Evolutionary conservation across 2,329 filamentous ascomycete genomes (phyloP), one percentile per base, ranked within the genome.

Genomic region (Penicillium palitans): DNA sequence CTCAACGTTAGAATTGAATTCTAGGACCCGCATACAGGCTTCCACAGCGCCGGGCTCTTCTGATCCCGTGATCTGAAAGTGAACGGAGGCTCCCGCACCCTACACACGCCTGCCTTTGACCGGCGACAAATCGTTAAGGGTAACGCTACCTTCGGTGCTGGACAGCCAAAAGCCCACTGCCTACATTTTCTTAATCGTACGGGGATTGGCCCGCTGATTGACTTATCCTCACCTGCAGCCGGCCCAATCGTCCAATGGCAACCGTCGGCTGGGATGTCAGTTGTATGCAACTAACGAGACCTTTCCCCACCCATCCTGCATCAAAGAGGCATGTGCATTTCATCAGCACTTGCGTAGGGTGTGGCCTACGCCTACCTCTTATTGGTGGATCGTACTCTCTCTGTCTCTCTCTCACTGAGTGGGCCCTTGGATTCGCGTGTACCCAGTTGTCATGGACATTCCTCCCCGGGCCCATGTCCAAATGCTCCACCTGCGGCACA

Each of bases 1-100:
- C 61, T 63, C 62, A 72, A 77, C 70, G 74, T 76, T 74, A 65
- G 68, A 73, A 71, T 76, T 75, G 72, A 64, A 74, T 74, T 76
- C 61, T 57, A 46, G 58, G 68, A 70, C 73, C 70, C 71, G 70
- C 70, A 69, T 74, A 67, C 65, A 67, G 57, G 64, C 63, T 70
- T 73, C 66, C 75, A 73, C 64, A 60, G 66, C 63, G 65, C 63
- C 68, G 74, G 74, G 72, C 69, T 67, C 62, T 58, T 69, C 59
- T 64, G 63, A 66, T 77, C 75, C 72, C 73, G 74, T 77, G 75
- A 76, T 71, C 65, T 59, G 63, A 68, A 67, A 68, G 65, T 67
- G 52, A 67, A 72, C 68, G 68, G 69, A 68, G 66, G 60, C 66
- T 68, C 69, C 69, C 72, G 72, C 68, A 65, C 62, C 66, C 58